Conservation (phyloP, 805 yeast species). For the Priceomyces medius region DNA sequence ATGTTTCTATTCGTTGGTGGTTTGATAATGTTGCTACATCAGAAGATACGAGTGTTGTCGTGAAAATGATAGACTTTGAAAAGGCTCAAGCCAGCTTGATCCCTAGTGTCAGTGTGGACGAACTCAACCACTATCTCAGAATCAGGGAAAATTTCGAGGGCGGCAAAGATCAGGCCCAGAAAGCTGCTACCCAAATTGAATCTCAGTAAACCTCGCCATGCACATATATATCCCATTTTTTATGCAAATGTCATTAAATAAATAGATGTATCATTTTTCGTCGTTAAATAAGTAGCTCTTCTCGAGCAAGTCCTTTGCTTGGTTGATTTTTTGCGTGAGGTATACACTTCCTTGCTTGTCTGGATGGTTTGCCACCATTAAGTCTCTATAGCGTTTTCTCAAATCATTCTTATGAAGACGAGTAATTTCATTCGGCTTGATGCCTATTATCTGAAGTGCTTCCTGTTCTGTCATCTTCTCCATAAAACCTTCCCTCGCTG, state of each 20-base stretch:
- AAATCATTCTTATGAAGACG: constrained; percentile 35
- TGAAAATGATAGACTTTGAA: constrained; percentile 69
- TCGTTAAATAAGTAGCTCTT: constrained; percentile 34
- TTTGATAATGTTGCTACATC: constrained; percentile 74
- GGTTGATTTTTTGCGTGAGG: constrained; percentile 41
- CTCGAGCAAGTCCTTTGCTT: constrained; percentile 42
- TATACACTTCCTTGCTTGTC: constrained; percentile 42
- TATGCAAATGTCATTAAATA: constrained; percentile 2
- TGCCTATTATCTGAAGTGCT: constrained; percentile 41
- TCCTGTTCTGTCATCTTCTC: constrained; percentile 44
- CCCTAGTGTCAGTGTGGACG: constrained; percentile 88
- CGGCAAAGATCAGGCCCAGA: constrained; percentile 40
- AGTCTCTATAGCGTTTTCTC: constrained; percentile 34
- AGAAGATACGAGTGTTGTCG: constrained; percentile 67
- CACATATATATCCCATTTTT: background rate
- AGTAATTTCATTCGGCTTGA: constrained; percentile 40
- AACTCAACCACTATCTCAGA: constrained; percentile 73
- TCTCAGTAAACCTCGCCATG: background rate
- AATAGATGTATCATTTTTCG: constrained; percentile 9
- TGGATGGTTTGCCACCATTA: constrained; percentile 44
- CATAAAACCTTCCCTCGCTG: constrained; percentile 30
- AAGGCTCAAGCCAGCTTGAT: constrained; percentile 69
- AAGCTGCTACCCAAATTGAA: constrained; percentile 3
- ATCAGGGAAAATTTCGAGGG: constrained; percentile 86
- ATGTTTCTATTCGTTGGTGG: constrained; percentile 80